Evolutionary conservation across 768 basidiomycete species (phyloP).

Genomic region (Tylopilus rubrobrunneus): DNA sequence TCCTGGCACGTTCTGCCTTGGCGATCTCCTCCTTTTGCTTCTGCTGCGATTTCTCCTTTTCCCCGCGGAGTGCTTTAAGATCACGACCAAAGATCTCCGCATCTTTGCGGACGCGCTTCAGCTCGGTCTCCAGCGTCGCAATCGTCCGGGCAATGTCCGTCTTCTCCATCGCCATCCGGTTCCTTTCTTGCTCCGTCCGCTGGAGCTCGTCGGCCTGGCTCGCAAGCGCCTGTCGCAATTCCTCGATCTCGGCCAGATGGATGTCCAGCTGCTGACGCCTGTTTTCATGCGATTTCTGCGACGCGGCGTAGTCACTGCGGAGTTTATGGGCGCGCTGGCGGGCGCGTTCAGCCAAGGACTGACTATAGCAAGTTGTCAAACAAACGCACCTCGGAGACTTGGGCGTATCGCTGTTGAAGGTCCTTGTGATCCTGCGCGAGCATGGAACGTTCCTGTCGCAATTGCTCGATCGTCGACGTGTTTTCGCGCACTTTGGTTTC

Average conservation of each 20-base stretch:
- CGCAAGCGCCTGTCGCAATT: slow-evolving; percentile 65
- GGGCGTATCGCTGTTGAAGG: slow-evolving; percentile 63
- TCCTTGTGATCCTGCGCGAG: slow-evolving; percentile 68
- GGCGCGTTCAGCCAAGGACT: not conserved
- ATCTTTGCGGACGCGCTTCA: slow-evolving; percentile 69
- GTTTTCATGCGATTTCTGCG: slow-evolving; percentile 65
- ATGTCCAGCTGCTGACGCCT: slow-evolving; percentile 72
- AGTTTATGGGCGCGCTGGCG: slow-evolving; percentile 58
- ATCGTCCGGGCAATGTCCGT: slow-evolving; percentile 64
- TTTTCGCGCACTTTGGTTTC: slow-evolving; percentile 70
- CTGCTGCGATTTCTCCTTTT: slow-evolving; percentile 61
- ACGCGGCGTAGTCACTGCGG: slow-evolving; percentile 54
- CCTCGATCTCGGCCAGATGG: slow-evolving; percentile 68
- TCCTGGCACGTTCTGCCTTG: slow-evolving; percentile 59
- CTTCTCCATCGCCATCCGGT: slow-evolving; percentile 58
- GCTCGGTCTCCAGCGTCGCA: slow-evolving; percentile 65
- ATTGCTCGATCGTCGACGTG: slow-evolving; percentile 61
- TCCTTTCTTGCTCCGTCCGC: slow-evolving; percentile 59
- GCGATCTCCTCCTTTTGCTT: slow-evolving; percentile 52
- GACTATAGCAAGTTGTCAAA: not conserved
- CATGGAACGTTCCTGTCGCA: slow-evolving; percentile 73
- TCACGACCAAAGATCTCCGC: slow-evolving; percentile 79
- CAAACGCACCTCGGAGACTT: slow-evolving; percentile 59
- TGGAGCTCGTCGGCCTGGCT: slow-evolving; percentile 61
- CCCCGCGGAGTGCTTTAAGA: slow-evolving; percentile 57